Base-by-base conservation (phyloP, 441 rosid species). In the Viola pubescens region DNA sequence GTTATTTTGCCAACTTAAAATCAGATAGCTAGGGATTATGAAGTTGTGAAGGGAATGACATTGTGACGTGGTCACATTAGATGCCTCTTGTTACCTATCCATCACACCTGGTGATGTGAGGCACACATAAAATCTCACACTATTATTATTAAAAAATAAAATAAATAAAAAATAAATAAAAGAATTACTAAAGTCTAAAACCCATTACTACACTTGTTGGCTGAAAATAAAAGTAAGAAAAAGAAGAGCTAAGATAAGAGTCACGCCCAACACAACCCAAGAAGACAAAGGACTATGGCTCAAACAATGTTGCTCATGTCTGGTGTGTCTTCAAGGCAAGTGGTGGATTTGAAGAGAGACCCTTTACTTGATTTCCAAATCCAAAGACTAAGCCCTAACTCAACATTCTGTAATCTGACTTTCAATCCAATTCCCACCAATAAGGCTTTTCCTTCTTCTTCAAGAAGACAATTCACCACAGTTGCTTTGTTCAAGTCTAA, bases 301-400 rank as follows among this genome's bases (percentile, higher is more conserved):
- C 95, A 89, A 72, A 87, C 90, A 49, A 82, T 81, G 83, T 50
- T 87, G 80, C 78, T 89, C 61, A 77, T 78, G 75, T 81, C 84
- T 37, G 78, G 94, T 37, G 85, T 86, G 56, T 73, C 84, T 8
- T 75, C 80, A 3, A 60, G 76, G 60, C 84, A 71, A 39, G 71
- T 58, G 13, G 72, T 79, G 54, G 70, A 67, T 16, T 58, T 73
- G 70, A 86, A 71, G 75, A 72, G 68, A 71, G 79, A 68, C 70
- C 75, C 85, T 65, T 46, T 77, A 60, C 77, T 79, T 58, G 79
- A 79, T 39, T 70, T 78, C 16, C 88, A 80, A 71, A 55, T 75
- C 56, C 79, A 80, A 7, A 77, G 73, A 57, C 67, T 85, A 11
- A 75, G 59, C 75, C 78, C 75, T 56, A 52, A 61, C 3, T 26